Percentiles rank a stretch among this genome's conserved stretches.
Conservation (phyloP, 2,329 filamentous ascomycete genomes). For the Trichophyton verrucosum region DNA sequence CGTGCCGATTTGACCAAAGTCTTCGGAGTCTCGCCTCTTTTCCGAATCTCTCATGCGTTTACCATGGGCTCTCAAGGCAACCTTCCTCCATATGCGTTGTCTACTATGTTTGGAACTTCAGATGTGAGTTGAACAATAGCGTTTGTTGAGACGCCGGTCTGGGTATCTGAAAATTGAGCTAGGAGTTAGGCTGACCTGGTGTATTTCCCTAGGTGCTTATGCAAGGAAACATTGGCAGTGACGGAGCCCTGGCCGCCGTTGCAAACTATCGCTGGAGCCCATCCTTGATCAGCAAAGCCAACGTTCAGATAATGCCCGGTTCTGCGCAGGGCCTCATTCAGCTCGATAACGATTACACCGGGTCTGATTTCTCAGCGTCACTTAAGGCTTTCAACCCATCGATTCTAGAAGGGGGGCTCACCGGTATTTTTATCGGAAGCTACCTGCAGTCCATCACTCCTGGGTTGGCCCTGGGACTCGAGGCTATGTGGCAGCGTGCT, state of each 20-base stretch:
- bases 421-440: constrained; percentile 88
- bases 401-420: constrained; percentile 76
- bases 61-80: constrained; percentile 73
- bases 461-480: constrained; percentile 72
- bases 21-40: constrained; percentile 84
- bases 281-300: constrained; percentile 71
- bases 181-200: neutral
- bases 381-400: constrained; percentile 96
- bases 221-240: constrained; percentile 91
- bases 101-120: constrained; percentile 82
- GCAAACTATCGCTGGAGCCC: constrained; percentile 87
- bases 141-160: neutral
- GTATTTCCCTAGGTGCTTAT: constrained; percentile 61
- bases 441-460: constrained; percentile 91
- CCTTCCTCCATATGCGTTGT: constrained; percentile 88
- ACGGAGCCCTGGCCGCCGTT: constrained; percentile 71
- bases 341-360: constrained; percentile 90
- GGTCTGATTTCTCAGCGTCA: constrained; percentile 82
- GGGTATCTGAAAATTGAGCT: too few species aligned
- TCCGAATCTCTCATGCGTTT: constrained; percentile 96
- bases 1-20: constrained; percentile 94
- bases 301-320: constrained; percentile 70
- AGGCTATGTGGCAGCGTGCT: constrained; percentile 85
- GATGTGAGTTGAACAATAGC: constrained; percentile 50
- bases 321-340: constrained; percentile 76